These are phyloP conservation scores for Thuidium tamariscinum DNA, from an alignment of 225 moss, liverwort and hornwort genomes.

Conservation along the genomic window DNA sequence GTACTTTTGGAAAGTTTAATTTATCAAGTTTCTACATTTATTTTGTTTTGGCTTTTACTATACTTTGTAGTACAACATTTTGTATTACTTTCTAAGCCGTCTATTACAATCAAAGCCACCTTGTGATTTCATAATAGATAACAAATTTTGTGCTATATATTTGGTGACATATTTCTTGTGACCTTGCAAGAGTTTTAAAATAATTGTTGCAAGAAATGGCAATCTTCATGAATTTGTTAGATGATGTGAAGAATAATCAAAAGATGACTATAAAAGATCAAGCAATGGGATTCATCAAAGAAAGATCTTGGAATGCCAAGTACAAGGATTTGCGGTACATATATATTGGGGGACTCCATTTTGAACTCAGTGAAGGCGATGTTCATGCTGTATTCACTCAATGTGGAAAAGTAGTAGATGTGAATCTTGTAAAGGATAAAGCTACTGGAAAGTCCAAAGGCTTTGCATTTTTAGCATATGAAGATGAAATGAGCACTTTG, in stretches of 20 bases:
- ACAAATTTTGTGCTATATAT: background rate
- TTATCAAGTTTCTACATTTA: background rate
- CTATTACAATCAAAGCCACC: background rate
- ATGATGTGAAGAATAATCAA: conserved; percentile 66
- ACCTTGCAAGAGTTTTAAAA: no score
- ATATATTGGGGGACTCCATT: conserved; percentile 53
- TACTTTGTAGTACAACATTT: background rate
- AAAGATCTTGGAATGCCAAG: conserved; percentile 76
- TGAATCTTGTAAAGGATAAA: conserved; percentile 74
- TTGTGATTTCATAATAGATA: background rate
- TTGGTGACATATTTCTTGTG: background rate
- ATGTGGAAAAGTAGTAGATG: conserved; percentile 80
- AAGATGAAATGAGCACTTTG: conserved; percentile 73
- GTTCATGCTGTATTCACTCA: conserved; percentile 67
- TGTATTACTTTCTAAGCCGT: background rate
- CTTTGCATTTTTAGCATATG: conserved; percentile 83
- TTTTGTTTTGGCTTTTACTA: background rate
- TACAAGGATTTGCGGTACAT: conserved; percentile 64
- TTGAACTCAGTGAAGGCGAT: conserved; percentile 65
- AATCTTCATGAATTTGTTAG: conserved; percentile 59
- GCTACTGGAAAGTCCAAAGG: conserved; percentile 67
- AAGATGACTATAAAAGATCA: conserved; percentile 58
- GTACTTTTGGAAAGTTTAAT: background rate
- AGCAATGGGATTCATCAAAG: conserved; percentile 54
- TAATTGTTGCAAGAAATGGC: background rate